These are phyloP conservation scores for Cercophora scortea DNA, from an alignment of 495 filamentous ascomycete genomes.

Conservation along the genomic window DNA sequence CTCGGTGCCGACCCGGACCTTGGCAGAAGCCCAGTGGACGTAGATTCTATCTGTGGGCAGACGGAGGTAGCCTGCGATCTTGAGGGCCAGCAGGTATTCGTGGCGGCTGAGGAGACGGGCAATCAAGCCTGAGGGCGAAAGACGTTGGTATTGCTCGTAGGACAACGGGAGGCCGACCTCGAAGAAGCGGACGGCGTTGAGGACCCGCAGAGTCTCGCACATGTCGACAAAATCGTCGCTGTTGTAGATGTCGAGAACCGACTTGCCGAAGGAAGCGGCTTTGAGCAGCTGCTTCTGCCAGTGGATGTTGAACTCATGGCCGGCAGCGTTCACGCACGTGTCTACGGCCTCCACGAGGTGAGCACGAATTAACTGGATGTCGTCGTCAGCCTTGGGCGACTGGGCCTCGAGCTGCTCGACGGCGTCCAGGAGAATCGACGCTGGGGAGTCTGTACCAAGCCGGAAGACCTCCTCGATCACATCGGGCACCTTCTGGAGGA, in stretches of 20 bases:
- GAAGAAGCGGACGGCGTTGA: slow-evolving; percentile 87
- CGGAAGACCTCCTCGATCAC: slow-evolving; percentile 84
- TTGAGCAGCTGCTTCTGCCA: slow-evolving; percentile 95
- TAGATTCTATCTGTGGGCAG: slow-evolving; percentile 86
- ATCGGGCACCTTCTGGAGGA: slow-evolving; percentile 86
- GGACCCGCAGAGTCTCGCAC: slow-evolving; percentile 86
- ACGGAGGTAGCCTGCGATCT: slow-evolving; percentile 79
- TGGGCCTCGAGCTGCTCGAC: slow-evolving; percentile 85
- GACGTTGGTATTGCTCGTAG: slow-evolving; percentile 79
- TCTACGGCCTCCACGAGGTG: slow-evolving; percentile 88
- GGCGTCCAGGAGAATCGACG: slow-evolving; percentile 86
- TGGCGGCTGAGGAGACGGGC: slow-evolving; percentile 77
- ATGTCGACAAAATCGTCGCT: slow-evolving; percentile 98
- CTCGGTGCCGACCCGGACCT: slow-evolving; percentile 75
- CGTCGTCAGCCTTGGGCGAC: slow-evolving; percentile 94
- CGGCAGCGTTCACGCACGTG: slow-evolving; percentile 82
- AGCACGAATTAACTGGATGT: slow-evolving; percentile 85
- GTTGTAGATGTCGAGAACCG: slow-evolving; percentile 90
- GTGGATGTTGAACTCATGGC: slow-evolving; percentile 78
- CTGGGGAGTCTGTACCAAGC: slow-evolving; percentile 69
- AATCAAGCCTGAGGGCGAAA: slow-evolving; percentile 82
- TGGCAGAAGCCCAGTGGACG: slow-evolving; percentile 93
- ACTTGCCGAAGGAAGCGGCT: slow-evolving; percentile 94
- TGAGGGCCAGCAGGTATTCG: slow-evolving; percentile 85
- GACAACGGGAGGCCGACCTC: slow-evolving; percentile 87